A percentile compares a stretch with the other conserved stretches of the same genome.
These are phyloP conservation scores for Wallacemonas sp. DNA, from an alignment of 208 protist species.

Conservation along the genomic window DNA sequence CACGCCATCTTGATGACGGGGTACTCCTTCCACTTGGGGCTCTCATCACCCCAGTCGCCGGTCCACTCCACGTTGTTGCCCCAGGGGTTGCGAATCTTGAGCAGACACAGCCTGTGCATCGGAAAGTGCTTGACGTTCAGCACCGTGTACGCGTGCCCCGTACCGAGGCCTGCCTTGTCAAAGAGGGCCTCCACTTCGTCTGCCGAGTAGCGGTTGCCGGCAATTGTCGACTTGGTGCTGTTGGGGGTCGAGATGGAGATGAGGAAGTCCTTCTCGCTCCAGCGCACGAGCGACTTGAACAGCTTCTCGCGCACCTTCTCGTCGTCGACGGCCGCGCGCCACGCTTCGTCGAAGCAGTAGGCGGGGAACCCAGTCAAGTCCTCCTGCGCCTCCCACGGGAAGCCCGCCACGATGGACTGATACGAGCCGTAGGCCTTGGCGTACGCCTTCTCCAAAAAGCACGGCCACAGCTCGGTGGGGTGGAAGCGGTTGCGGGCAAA, in stretches of 20 bases:
- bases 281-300: slow-evolving; percentile 47
- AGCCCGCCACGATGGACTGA: slow-evolving; percentile 60
- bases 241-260: slow-evolving; percentile 57
- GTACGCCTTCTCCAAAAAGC: slow-evolving; percentile 84
- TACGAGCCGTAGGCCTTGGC: slow-evolving; percentile 84
- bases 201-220: slow-evolving; percentile 23
- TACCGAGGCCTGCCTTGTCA: slow-evolving; percentile 48
- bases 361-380: slow-evolving; percentile 70
- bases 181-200: slow-evolving; percentile 34
- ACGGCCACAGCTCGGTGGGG: slow-evolving; percentile 75
- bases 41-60: slow-evolving; percentile 57
- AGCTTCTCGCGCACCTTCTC: slow-evolving; percentile 31
- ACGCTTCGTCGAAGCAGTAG: slow-evolving; percentile 47
- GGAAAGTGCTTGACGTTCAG: slow-evolving; percentile 57
- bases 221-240: slow-evolving; percentile 35
- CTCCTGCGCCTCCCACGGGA: slow-evolving; percentile 56
- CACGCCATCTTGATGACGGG: slow-evolving; percentile 52
- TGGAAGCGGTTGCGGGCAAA: slow-evolving; percentile 53
- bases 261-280: slow-evolving; percentile 56
- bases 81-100: slow-evolving; percentile 77
- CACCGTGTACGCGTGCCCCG: slow-evolving; percentile 69
- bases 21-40: slow-evolving; percentile 51
- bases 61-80: slow-evolving; percentile 71
- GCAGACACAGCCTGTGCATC: slow-evolving; percentile 49
- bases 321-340: slow-evolving; percentile 41